These are phyloP conservation scores for Quercus aquifolioides DNA, from an alignment of 306 rosid species.

Conservation along the genomic window DNA sequence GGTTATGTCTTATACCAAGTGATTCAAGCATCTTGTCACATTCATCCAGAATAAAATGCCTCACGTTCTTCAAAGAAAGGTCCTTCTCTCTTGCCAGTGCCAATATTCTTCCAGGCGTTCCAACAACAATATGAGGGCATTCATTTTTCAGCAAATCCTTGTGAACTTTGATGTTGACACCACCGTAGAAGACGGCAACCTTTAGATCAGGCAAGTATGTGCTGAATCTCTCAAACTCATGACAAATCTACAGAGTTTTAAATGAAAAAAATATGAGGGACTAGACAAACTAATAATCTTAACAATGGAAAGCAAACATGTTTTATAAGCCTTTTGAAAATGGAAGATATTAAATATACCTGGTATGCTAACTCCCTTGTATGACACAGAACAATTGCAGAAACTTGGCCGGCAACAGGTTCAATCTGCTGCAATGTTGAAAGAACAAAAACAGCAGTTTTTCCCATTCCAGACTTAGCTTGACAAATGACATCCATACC, in stretches of 20 bases:
- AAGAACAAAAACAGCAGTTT: slow-evolving; percentile 97
- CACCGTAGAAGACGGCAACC: slow-evolving; percentile 99
- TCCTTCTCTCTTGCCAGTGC: slow-evolving; percentile 85
- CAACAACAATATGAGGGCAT: slow-evolving; percentile 99
- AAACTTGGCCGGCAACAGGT: slow-evolving; percentile 93
- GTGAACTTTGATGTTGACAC: slow-evolving; percentile 89
- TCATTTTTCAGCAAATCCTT: slow-evolving; percentile 88
- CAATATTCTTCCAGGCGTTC: slow-evolving; percentile 95
- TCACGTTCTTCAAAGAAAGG: slow-evolving; percentile 85
- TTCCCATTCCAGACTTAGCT: slow-evolving; percentile 99
- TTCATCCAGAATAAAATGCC: slow-evolving; percentile 94
- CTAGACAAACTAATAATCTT: not conserved
- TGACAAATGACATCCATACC: slow-evolving; percentile 99
- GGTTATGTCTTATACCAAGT: slow-evolving; percentile 53
- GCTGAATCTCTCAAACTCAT: slow-evolving; percentile 96
- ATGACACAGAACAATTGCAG: slow-evolving; percentile 92
- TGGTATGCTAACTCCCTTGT: slow-evolving; percentile 96
- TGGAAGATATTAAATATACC: slow-evolving; percentile 32
- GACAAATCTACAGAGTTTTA: slow-evolving; percentile 64
- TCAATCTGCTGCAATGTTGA: slow-evolving; percentile 96
- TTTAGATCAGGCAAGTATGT: slow-evolving; percentile 89
- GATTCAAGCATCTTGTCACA: slow-evolving; percentile 99
- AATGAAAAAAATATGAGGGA: slow-evolving; percentile 4
- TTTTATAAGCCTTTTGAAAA: not conserved
- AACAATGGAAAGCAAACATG: not conserved